These are phyloP conservation scores for Torulaspora delbrueckii DNA, from an alignment of 805 yeast genomes.

Conservation along the genomic window DNA sequence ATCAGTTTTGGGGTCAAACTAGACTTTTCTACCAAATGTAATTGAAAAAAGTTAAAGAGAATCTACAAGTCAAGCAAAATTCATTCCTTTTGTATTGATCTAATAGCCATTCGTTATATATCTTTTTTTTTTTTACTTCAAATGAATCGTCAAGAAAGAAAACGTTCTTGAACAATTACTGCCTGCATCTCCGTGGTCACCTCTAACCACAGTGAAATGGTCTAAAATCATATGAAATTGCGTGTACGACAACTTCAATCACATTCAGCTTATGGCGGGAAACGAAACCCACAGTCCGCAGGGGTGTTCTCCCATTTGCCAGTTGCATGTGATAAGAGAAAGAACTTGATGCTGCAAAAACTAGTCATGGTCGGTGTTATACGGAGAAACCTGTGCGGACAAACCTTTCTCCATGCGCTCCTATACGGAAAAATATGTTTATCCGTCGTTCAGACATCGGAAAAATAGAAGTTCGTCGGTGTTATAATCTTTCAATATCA, in stretches of 20 bases:
- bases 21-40: background rate
- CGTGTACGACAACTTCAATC: too few relatives aligned
- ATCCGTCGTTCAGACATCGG: background rate
- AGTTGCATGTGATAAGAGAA: slow-evolving; percentile 1
- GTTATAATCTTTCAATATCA: background rate
- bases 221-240: too few relatives aligned
- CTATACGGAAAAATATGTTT: too few relatives aligned
- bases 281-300: background rate
- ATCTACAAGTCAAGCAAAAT: too few relatives aligned
- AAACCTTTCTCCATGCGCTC: background rate
- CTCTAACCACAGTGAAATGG: too few relatives aligned
- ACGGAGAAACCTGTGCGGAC: background rate
- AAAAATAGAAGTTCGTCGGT: background rate
- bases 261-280: background rate
- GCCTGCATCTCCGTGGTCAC: background rate
- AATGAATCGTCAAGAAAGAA: background rate
- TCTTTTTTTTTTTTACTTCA: background rate
- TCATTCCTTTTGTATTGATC: background rate
- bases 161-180: background rate
- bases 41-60: too few relatives aligned
- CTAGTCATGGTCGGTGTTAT: background rate
- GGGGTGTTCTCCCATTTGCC: background rate
- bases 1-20: background rate
- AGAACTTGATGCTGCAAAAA: too few relatives aligned
- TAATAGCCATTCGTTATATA: background rate